Conservation (phyloP, 2,329 filamentous ascomycete species). For the Trichophyton schoenleinii region DNA sequence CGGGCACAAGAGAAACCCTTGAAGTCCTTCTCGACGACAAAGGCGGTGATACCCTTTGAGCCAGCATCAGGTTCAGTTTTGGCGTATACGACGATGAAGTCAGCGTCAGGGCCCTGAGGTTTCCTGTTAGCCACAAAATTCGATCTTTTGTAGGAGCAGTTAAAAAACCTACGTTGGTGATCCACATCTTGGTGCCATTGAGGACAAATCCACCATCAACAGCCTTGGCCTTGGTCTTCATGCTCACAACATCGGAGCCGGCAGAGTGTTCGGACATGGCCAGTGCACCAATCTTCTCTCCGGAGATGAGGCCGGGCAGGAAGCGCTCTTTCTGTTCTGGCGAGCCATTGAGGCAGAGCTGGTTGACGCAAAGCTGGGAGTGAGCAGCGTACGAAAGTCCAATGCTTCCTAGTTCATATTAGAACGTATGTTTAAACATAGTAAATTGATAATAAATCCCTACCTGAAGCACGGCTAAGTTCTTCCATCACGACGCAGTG, state of each 20-base stretch:
- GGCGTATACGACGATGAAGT: constrained; percentile 88
- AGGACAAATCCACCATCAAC: constrained; percentile 77
- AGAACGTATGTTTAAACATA: not conserved
- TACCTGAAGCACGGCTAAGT: constrained; percentile 68
- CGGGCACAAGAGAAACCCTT: constrained; percentile 73
- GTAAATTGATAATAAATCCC: not conserved
- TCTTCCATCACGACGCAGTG: constrained; percentile 95
- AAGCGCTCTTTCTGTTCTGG: constrained; percentile 66
- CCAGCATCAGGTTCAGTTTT: constrained; percentile 73
- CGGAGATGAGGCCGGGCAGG: constrained; percentile 68
- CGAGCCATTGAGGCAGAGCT: constrained; percentile 79
- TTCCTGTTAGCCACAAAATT: not conserved
- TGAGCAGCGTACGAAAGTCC: constrained; percentile 91
- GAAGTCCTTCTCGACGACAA: constrained; percentile 60
- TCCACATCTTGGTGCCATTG: constrained; percentile 97
- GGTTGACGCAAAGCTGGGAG: constrained; percentile 91
- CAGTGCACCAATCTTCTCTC: constrained; percentile 69
- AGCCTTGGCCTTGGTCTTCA: constrained; percentile 72
- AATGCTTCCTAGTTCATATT: constrained; percentile 38
- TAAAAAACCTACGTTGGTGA: constrained; percentile 59
- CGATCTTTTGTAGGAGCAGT: not conserved
- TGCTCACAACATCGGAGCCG: constrained; percentile 87
- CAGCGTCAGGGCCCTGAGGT: constrained; percentile 63
- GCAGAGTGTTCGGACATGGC: constrained; percentile 92
- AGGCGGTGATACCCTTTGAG: constrained; percentile 88